Evolutionary conservation across 1,139 yeast genomes (phyloP).

Genomic region (Diutina catenulata): DNA sequence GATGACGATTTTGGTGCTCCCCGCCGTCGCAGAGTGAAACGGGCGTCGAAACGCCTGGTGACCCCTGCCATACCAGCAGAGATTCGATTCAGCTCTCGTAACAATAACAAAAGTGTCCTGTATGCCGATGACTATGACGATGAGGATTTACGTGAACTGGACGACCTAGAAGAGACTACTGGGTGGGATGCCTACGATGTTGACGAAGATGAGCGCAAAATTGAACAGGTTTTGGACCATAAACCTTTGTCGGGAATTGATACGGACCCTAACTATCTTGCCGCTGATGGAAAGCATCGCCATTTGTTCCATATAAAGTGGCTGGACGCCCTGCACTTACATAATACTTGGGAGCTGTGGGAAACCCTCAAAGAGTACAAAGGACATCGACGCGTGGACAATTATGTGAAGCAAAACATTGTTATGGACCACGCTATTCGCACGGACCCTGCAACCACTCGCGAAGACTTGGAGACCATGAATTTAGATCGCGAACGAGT

Average conservation of each 20-base stretch:
- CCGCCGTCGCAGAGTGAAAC: neutral
- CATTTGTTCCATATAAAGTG: slow-evolving; percentile 71
- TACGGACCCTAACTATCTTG: slow-evolving; percentile 25
- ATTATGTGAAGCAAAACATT: slow-evolving; percentile 73
- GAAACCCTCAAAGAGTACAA: slow-evolving; percentile 40
- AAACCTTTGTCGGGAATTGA: slow-evolving; percentile 25
- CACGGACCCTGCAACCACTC: slow-evolving; percentile 66
- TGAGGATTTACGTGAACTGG: slow-evolving; percentile 41
- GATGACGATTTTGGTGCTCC: slow-evolving; percentile 7
- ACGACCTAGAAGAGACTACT: slow-evolving; percentile 28
- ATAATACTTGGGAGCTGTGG: slow-evolving; percentile 89
- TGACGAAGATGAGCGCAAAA: slow-evolving; percentile 30
- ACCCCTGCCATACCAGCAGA: slow-evolving; percentile 20
- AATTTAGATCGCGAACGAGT: slow-evolving; percentile 81
- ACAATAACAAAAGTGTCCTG: slow-evolving; percentile 58
- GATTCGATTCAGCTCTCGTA: slow-evolving; percentile 69
- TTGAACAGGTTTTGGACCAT: slow-evolving; percentile 46
- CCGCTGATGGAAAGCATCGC: slow-evolving; percentile 46
- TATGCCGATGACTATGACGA: slow-evolving; percentile 56
- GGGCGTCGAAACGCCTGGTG: slow-evolving; percentile 6
- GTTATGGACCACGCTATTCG: slow-evolving; percentile 65
- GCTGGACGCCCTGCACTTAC: slow-evolving; percentile 81
- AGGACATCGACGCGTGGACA: slow-evolving; percentile 81
- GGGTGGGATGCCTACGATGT: slow-evolving; percentile 27
- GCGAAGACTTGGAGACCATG: slow-evolving; percentile 88